Conservation (phyloP, 805 yeast genomes). For the Candida argentea region DNA sequence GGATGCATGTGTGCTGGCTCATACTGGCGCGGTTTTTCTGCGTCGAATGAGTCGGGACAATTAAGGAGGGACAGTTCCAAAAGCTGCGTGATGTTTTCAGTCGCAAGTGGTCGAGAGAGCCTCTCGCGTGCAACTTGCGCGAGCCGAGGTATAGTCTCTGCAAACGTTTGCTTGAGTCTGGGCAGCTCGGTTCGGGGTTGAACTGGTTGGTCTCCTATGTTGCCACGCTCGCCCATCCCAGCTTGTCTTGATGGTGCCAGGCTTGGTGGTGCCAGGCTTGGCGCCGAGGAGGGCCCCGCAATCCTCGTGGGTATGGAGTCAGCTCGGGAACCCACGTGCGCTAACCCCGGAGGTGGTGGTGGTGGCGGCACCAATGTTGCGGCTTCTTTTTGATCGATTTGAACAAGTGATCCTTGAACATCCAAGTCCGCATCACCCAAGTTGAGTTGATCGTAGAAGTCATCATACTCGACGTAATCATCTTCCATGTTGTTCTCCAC, state of each 20-base stretch:
- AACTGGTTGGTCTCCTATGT: neutral
- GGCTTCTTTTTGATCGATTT: slow-evolving; percentile 6
- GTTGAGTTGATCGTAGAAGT: slow-evolving; percentile 79
- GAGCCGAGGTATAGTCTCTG: slow-evolving; percentile 15
- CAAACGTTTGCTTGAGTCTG: slow-evolving; percentile 9
- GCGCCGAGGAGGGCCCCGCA: slow-evolving; percentile 3
- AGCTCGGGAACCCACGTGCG: neutral
- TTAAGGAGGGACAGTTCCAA: slow-evolving; percentile 73
- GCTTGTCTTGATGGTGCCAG: neutral
- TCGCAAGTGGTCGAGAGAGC: slow-evolving; percentile 41
- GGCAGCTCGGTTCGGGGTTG: slow-evolving; percentile 2
- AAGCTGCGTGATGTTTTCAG: slow-evolving; percentile 42
- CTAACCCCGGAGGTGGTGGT: slow-evolving; percentile 8
- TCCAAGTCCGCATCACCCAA: slow-evolving; percentile 39
- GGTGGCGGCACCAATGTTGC: slow-evolving; percentile 23
- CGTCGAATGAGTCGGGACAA: slow-evolving; percentile 90
- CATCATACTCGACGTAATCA: slow-evolving; percentile 90
- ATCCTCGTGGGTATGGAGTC: slow-evolving; percentile 3
- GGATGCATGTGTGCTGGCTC: slow-evolving; percentile 80
- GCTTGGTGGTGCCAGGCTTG: neutral
- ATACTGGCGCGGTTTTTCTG: slow-evolving; percentile 73
- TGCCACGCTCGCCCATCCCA: neutral
- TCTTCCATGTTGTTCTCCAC: slow-evolving; percentile 90
- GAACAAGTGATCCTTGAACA: slow-evolving; percentile 15
- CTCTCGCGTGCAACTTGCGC: slow-evolving; percentile 29